Evolutionary conservation across 2,329 filamentous ascomycete genomes (phyloP).

Genomic region (Calonectria crousiana): DNA sequence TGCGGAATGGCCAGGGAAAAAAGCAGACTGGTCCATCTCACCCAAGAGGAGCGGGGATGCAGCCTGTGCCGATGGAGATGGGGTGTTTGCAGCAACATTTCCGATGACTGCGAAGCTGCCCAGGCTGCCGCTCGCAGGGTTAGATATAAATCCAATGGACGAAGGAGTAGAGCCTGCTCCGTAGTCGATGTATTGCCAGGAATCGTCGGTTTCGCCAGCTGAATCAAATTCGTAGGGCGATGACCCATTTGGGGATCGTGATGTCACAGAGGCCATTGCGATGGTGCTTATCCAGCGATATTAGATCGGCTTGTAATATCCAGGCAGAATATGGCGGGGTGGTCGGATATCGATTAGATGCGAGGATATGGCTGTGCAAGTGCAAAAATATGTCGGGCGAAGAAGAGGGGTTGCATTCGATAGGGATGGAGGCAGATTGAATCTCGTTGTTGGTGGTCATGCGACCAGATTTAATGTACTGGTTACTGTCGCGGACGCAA

Average conservation of each 20-base stretch:
- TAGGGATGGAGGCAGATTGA: background rate
- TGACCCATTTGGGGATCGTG: conserved; percentile 52
- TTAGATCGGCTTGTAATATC: background rate
- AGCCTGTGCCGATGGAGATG: conserved; percentile 46
- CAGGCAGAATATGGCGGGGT: background rate
- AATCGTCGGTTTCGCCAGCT: conserved; percentile 56
- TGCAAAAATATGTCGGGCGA: background rate
- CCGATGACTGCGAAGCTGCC: conserved; percentile 63
- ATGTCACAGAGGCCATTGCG: conserved; percentile 54
- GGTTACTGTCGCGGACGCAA: background rate
- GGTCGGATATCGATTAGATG: background rate
- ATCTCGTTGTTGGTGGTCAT: background rate
- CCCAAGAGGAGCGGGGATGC: conserved; percentile 57
- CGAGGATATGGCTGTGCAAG: background rate
- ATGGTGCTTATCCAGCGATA: conserved; percentile 1
- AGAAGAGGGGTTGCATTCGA: background rate
- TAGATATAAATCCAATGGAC: conserved; percentile 60
- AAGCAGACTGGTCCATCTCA: conserved; percentile 53
- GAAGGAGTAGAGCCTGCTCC: conserved; percentile 50
- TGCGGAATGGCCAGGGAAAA: conserved; percentile 50
- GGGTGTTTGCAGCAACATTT: conserved; percentile 45
- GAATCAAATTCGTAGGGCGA: conserved; percentile 57
- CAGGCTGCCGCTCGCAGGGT: conserved; percentile 64
- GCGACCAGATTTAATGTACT: conserved; percentile 22
- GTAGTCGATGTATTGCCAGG: conserved; percentile 59